These are phyloP conservation scores for Camellia lanceoleosa DNA, from an alignment of 148 eudicot species.

Conservation along the genomic window DNA sequence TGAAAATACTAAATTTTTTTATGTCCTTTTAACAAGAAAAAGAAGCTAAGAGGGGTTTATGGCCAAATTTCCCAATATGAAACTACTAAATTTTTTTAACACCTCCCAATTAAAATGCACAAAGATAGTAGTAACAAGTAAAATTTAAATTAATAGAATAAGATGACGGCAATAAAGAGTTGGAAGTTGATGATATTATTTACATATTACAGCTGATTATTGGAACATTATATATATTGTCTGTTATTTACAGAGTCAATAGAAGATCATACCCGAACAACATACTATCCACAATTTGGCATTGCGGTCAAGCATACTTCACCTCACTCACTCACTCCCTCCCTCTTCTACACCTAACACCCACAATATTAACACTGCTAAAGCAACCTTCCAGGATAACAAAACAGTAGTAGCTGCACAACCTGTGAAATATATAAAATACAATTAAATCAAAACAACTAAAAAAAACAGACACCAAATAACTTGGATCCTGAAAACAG, in stretches of 20 bases:
- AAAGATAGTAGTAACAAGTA: background rate
- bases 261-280: slow-evolving; percentile 20
- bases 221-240: background rate
- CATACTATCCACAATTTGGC: slow-evolving; percentile 25
- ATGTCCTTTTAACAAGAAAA: too few species aligned
- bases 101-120: background rate
- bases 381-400: slow-evolving; percentile 24
- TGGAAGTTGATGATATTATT: slow-evolving; percentile 16
- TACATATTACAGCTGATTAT: slow-evolving; percentile 19
- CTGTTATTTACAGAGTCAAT: slow-evolving; percentile 37
- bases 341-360: slow-evolving; percentile 23
- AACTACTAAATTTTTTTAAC: too few species aligned
- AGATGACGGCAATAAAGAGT: slow-evolving; percentile 8
- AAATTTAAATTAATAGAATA: background rate
- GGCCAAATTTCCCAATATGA: background rate
- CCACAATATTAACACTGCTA: slow-evolving; percentile 19
- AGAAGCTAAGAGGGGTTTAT: too few species aligned
- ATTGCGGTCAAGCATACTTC: slow-evolving; percentile 7
- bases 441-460: background rate
- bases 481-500: background rate
- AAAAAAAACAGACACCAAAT: background rate
- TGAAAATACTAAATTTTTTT: too few species aligned
- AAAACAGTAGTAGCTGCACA: slow-evolving; percentile 26
- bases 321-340: background rate
- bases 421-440: slow-evolving; percentile 22